Percentiles rank a stretch among this genome's conserved stretches.
These are phyloP conservation scores for Saprolegnia parasitica DNA, from an alignment of 352 stramenopile species.

Conservation along the genomic window DNA sequence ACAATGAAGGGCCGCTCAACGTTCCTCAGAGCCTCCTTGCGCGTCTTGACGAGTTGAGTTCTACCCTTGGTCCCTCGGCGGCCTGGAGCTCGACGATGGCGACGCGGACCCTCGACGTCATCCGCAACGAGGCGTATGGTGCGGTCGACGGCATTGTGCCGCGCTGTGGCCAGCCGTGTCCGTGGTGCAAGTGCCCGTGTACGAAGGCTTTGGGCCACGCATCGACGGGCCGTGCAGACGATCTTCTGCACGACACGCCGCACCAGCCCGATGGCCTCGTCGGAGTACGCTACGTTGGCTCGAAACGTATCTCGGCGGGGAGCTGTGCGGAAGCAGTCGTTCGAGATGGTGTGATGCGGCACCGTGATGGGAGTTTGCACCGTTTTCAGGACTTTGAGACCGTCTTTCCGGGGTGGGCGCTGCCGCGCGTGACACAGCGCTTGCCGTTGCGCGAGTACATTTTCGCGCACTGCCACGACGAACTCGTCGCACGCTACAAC, in stretches of 20 bases:
- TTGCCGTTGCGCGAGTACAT: slow-evolving; percentile 14
- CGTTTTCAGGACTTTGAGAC: neutral
- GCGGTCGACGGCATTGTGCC: neutral
- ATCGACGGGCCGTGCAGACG: neutral
- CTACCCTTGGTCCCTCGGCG: neutral
- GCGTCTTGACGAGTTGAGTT: neutral
- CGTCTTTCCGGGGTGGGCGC: slow-evolving; percentile 1
- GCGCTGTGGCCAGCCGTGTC: slow-evolving; percentile 1
- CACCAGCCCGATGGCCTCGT: neutral
- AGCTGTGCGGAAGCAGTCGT: neutral
- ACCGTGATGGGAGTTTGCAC: neutral
- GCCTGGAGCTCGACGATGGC: neutral
- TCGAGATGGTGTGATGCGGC: neutral
- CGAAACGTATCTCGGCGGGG: neutral
- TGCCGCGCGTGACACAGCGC: neutral
- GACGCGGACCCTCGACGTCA: neutral
- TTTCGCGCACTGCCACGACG: neutral
- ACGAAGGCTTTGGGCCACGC: slow-evolving; percentile 4
- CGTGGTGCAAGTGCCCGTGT: slow-evolving; percentile 1
- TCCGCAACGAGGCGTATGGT: neutral
- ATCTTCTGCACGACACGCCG: neutral
- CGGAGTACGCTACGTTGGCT: neutral
- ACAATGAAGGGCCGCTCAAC: neutral
- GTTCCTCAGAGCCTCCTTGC: neutral
- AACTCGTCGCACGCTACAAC: neutral